These are phyloP conservation scores for Leptographium lundbergii DNA, from an alignment of 2,329 filamentous ascomycete species.

Conservation along the genomic window DNA sequence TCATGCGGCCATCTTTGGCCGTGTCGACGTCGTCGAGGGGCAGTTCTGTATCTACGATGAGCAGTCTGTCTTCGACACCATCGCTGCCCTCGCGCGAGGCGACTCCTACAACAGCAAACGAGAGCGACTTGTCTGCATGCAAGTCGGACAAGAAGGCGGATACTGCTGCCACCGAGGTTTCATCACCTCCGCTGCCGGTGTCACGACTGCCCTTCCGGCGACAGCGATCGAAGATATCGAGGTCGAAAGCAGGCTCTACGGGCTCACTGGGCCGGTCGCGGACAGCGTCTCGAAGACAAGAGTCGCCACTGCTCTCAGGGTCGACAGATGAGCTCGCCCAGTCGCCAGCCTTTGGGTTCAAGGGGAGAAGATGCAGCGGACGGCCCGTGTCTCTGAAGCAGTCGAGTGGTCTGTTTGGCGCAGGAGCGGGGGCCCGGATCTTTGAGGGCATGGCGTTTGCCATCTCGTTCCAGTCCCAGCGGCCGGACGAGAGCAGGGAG, in stretches of 20 bases:
- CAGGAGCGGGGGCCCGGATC: conserved; percentile 21
- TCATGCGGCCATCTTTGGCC: not conserved
- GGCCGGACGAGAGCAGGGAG: conserved; percentile 38
- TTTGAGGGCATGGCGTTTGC: conserved; percentile 83
- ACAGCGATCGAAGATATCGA: conserved; percentile 11
- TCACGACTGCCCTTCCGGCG: not conserved
- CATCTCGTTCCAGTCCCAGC: conserved; percentile 51
- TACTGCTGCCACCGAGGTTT: not conserved
- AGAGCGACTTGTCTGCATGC: conserved; percentile 4
- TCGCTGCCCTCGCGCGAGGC: conserved; percentile 6
- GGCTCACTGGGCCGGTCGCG: not conserved
- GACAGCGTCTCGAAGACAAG: conserved; percentile 14
- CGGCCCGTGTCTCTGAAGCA: not conserved
- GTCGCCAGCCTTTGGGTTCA: conserved; percentile 22
- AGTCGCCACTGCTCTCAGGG: conserved; percentile 13
- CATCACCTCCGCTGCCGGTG: not conserved
- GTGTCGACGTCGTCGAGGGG: conserved; percentile 2
- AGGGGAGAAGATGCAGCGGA: not conserved
- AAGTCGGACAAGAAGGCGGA: not conserved
- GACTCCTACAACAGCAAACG: conserved; percentile 8
- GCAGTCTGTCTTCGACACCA: conserved; percentile 27
- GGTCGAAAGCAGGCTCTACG: conserved; percentile 5
- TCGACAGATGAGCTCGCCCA: conserved; percentile 36
- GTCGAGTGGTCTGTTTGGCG: not conserved
- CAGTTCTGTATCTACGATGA: conserved; percentile 25